Conservation (phyloP, 2,329 filamentous ascomycete genomes). For the Pezicula carpinea region DNA sequence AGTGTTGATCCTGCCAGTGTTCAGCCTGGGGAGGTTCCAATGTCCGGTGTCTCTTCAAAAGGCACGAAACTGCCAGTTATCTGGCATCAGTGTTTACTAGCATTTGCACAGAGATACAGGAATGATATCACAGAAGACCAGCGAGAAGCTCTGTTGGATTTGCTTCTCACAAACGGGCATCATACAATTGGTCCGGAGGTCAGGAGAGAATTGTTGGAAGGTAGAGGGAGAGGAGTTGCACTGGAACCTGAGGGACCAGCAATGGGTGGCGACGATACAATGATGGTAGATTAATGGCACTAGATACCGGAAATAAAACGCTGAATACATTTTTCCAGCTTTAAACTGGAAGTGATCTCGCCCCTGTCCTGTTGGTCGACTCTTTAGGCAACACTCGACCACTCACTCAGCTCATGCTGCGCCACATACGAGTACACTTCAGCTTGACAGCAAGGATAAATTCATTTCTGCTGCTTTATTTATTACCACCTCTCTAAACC, state of each 20-base stretch:
- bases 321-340: too few species aligned
- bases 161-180: conserved; percentile 81
- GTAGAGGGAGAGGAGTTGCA: conserved; percentile 75
- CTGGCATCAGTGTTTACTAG: conserved; percentile 91
- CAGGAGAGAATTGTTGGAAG: conserved; percentile 79
- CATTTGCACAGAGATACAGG: conserved; percentile 90
- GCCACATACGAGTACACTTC: too few species aligned
- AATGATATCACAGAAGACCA: conserved; percentile 97
- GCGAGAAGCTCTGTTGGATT: conserved; percentile 81
- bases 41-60: conserved; percentile 45
- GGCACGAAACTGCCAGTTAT: conserved; percentile 78
- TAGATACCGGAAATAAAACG: too few species aligned
- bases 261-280: conserved; percentile 82
- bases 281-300: conserved; percentile 57
- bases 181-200: conserved; percentile 87
- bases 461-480: too few species aligned
- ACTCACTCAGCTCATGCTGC: too few species aligned
- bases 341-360: too few species aligned
- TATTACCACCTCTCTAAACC: too few species aligned
- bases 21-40: conserved; percentile 42
- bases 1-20: conserved; percentile 58
- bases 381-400: too few species aligned
- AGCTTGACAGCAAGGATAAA: too few species aligned
- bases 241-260: conserved; percentile 51
- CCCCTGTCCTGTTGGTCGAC: too few species aligned